Percentiles rank a stretch among this genome's conserved stretches.
Conservation (phyloP, 495 filamentous ascomycete genomes). For the Astrothelium macrocarpum region DNA sequence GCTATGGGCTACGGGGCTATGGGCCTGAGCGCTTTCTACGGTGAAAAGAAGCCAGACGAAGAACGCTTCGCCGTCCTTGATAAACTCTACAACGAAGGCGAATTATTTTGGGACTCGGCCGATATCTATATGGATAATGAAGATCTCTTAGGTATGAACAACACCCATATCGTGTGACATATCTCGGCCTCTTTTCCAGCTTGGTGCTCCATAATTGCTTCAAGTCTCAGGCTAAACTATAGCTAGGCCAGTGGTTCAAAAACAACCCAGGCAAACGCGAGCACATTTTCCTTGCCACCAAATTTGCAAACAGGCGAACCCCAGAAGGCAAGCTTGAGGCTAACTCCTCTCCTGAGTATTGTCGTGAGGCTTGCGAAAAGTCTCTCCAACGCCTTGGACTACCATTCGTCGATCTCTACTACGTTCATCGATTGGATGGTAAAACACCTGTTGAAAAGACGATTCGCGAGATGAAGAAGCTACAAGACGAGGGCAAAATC, state of each 20-base stretch:
- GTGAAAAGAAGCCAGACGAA: conserved; percentile 20
- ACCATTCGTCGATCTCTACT: conserved; percentile 39
- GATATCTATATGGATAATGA: conserved; percentile 26
- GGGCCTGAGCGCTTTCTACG: conserved; percentile 23
- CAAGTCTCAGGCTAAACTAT: background rate
- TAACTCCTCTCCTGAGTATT: conserved; percentile 23
- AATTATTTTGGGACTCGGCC: conserved; percentile 23
- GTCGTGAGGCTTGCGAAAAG: conserved; percentile 17
- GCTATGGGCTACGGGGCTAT: conserved; percentile 7
- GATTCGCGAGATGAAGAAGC: conserved; percentile 40
- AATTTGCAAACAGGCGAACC: conserved; percentile 20
- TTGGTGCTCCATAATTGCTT: no score
- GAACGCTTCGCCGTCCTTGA: conserved; percentile 27
- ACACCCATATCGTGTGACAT: background rate
- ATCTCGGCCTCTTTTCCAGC: no score
- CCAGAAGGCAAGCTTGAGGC: conserved; percentile 12
- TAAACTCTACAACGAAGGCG: conserved; percentile 20
- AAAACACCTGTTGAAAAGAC: conserved; percentile 57
- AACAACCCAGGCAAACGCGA: conserved; percentile 25
- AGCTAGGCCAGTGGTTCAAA: conserved; percentile 22
- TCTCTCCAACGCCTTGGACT: conserved; percentile 22
- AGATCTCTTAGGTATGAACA: conserved; percentile 14
- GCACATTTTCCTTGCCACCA: conserved; percentile 27
- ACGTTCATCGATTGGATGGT: conserved; percentile 45
- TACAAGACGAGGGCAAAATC: conserved; percentile 46